These are phyloP conservation scores for Mycena vulgaris DNA, from an alignment of 768 basidiomycete genomes.

Conservation along the genomic window DNA sequence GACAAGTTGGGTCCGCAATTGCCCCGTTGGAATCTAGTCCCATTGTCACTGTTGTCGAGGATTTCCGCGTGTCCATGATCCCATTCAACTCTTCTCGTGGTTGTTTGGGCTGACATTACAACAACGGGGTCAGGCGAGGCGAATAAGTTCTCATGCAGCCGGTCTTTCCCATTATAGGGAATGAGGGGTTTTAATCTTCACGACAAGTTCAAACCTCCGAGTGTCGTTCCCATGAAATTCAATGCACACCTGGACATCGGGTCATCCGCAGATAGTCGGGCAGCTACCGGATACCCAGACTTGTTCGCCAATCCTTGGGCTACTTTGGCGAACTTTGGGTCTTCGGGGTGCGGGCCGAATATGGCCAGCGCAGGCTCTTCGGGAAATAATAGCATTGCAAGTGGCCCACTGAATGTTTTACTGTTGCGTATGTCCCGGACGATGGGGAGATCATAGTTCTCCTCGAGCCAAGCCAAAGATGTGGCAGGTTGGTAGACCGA, in stretches of 20 bases:
- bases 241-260: slow-evolving; percentile 4
- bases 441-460: slow-evolving; percentile 6
- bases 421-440: background rate
- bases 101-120: background rate
- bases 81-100: background rate
- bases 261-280: background rate
- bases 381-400: slow-evolving; percentile 8
- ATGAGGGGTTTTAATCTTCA: too few relatives aligned
- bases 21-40: too few relatives aligned
- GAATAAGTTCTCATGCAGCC: background rate
- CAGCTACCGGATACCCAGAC: slow-evolving; percentile 6
- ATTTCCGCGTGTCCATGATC: background rate
- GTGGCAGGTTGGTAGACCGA: background rate
- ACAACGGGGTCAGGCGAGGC: background rate
- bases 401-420: background rate
- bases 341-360: background rate
- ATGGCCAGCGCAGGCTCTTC: slow-evolving; percentile 1
- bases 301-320: slow-evolving; percentile 6
- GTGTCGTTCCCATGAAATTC: too few relatives aligned
- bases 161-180: background rate
- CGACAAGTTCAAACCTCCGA: too few relatives aligned
- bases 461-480: slow-evolving; percentile 14
- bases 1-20: too few relatives aligned
- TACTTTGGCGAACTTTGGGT: background rate
- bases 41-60: background rate